Percentiles rank a stretch among this genome's conserved stretches.
These are phyloP conservation scores for Phytophthora vignae DNA, from an alignment of 352 stramenopile species.

Conservation along the genomic window DNA sequence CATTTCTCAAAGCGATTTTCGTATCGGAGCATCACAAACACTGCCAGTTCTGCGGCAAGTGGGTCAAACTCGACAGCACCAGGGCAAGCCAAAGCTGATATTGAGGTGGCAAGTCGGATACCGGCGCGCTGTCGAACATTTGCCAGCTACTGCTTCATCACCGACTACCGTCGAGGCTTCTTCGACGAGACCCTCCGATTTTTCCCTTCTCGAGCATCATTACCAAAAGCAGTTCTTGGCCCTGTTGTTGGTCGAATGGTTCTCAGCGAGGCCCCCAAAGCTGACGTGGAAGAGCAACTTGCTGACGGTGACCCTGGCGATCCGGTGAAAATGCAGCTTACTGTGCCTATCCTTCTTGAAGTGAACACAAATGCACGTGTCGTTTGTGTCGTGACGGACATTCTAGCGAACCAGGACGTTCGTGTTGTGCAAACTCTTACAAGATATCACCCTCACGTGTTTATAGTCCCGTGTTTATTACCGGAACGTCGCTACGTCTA, in stretches of 20 bases:
- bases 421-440: constrained; percentile 45
- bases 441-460: constrained; percentile 50
- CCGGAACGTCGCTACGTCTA: constrained; percentile 75
- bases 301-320: constrained; percentile 21
- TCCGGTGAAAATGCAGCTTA: constrained; percentile 23
- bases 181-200: constrained; percentile 62
- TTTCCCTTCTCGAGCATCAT: constrained; percentile 49
- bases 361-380: constrained; percentile 59
- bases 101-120: neutral
- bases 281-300: constrained; percentile 1
- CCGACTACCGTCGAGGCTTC: constrained; percentile 58
- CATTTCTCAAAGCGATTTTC: constrained; percentile 82
- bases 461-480: constrained; percentile 51
- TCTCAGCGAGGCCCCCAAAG: constrained; percentile 10
- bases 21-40: constrained; percentile 50
- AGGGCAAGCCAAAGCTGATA: neutral
- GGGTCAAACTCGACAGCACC: neutral
- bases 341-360: constrained; percentile 71
- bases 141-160: constrained; percentile 65
- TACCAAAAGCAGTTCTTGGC: constrained; percentile 55
- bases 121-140: constrained; percentile 40
- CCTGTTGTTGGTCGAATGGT: constrained; percentile 67
- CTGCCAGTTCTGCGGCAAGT: constrained; percentile 1
- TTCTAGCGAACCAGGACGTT: constrained; percentile 61
- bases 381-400: constrained; percentile 69